Evolutionary conservation across 2,329 filamentous ascomycete genomes (phyloP).

Genomic region (Ophiostoma australiae): DNA sequence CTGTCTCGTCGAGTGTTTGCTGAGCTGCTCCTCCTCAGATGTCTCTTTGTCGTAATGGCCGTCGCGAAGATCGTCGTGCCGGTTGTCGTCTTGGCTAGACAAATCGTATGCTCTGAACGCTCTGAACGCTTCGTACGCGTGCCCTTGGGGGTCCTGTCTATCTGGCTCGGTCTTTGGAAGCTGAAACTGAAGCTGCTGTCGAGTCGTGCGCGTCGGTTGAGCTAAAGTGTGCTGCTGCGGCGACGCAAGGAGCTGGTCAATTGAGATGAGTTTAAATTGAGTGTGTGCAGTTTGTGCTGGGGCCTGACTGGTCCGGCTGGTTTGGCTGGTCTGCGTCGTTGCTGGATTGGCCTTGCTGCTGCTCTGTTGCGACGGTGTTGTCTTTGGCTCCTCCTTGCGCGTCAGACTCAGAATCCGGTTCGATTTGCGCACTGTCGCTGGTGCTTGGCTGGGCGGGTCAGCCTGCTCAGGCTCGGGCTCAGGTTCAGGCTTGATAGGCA

Average conservation of each 20-base stretch:
- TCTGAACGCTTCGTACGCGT: neutral
- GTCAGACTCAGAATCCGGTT: conserved; percentile 8
- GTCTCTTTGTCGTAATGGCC: neutral
- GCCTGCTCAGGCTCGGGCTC: neutral
- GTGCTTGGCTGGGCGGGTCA: neutral
- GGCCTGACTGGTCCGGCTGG: no score
- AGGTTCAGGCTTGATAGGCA: neutral
- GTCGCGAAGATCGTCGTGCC: neutral
- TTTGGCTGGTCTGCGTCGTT: neutral
- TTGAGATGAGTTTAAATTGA: neutral
- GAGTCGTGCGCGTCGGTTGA: neutral
- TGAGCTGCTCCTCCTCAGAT: neutral
- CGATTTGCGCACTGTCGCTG: conserved; percentile 11
- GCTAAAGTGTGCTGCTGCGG: neutral
- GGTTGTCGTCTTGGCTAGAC: neutral
- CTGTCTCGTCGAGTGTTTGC: neutral
- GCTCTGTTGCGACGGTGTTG: conserved; percentile 16
- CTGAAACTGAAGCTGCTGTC: neutral
- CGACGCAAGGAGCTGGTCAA: conserved; percentile 5
- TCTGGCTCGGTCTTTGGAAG: neutral
- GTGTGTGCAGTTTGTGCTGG: neutral
- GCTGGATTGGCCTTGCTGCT: neutral
- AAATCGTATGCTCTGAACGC: neutral
- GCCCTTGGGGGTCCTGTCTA: neutral
- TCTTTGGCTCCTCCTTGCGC: conserved; percentile 11